Conservation (phyloP, 2,329 filamentous ascomycete genomes). For the Hansfordia pulvinata region DNA sequence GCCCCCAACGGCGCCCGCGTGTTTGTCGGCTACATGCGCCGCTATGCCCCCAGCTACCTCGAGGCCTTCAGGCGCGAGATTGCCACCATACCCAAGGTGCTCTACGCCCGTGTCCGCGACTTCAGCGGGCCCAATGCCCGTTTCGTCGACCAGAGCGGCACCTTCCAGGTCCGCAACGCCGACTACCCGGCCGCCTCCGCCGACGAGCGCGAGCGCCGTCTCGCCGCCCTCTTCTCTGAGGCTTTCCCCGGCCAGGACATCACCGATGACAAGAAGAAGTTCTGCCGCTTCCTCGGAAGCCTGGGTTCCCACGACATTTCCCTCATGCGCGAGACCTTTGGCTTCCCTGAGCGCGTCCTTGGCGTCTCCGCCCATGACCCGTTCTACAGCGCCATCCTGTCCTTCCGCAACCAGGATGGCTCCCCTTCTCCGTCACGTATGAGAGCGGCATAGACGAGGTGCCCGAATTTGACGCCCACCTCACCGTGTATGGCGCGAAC, state of each 20-base stretch:
- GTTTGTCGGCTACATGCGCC: slow-evolving; percentile 43
- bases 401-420: slow-evolving; percentile 4
- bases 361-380: slow-evolving; percentile 16
- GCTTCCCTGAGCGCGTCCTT: slow-evolving; percentile 29
- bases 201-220: slow-evolving; percentile 8
- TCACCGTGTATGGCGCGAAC: slow-evolving; percentile 28
- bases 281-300: slow-evolving; percentile 28
- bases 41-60: slow-evolving; percentile 37
- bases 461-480: slow-evolving; percentile 28
- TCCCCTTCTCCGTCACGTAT: slow-evolving; percentile 29
- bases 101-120: slow-evolving; percentile 32
- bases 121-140: slow-evolving; percentile 39
- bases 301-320: slow-evolving; percentile 40
- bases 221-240: slow-evolving; percentile 16
- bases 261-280: slow-evolving; percentile 14
- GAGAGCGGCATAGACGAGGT: slow-evolving; percentile 35
- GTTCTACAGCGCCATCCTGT: slow-evolving; percentile 5
- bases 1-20: slow-evolving; percentile 22
- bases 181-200: slow-evolving; percentile 10
- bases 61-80: slow-evolving; percentile 35
- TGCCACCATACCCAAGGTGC: slow-evolving; percentile 26
- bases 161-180: slow-evolving; percentile 25
- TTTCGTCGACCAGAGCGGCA: slow-evolving; percentile 33
- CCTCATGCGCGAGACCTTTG: slow-evolving; percentile 38
- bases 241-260: slow-evolving; percentile 16